phyloP scores from a whole-genome alignment of 108 stramenopile genomes.

The Nitzschia sp. region DNA sequence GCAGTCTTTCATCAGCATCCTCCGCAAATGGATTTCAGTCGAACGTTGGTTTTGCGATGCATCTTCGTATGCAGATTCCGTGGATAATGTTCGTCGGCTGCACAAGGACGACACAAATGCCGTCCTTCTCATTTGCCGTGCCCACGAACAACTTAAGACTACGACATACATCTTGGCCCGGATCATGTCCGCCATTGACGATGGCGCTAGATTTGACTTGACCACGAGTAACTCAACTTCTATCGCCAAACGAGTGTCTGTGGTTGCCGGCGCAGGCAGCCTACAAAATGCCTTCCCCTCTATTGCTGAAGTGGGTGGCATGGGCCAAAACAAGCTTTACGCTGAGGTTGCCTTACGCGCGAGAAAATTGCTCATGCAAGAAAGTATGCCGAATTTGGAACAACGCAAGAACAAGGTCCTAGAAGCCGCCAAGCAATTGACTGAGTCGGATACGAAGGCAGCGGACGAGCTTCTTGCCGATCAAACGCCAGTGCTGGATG shows the following conservation, averaged over 20 bases:
- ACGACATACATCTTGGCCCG: slow-evolving; percentile 69
- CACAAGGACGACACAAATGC: slow-evolving; percentile 65
- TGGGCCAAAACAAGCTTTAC: slow-evolving; percentile 79
- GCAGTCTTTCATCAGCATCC: slow-evolving; percentile 62
- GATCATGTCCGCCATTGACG: slow-evolving; percentile 86
- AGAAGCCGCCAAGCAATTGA: slow-evolving; percentile 53
- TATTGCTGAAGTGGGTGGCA: slow-evolving; percentile 91
- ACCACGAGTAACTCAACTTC: slow-evolving; percentile 42
- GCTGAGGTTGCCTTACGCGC: slow-evolving; percentile 80
- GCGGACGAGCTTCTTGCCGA: slow-evolving; percentile 77
- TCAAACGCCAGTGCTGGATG: slow-evolving; percentile 81
- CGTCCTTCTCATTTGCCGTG: slow-evolving; percentile 82
- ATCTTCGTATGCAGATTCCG: slow-evolving; percentile 85
- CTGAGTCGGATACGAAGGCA: slow-evolving; percentile 41
- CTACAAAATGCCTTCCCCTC: slow-evolving; percentile 80
- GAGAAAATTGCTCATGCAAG: slow-evolving; percentile 89
- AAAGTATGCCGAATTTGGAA: slow-evolving; percentile 89
- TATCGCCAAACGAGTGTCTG: slow-evolving; percentile 52
- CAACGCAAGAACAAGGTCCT: slow-evolving; percentile 66
- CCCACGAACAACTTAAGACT: slow-evolving; percentile 80
- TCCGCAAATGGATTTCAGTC: slow-evolving; percentile 81
- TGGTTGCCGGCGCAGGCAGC: slow-evolving; percentile 76
- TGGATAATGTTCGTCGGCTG: slow-evolving; percentile 85
- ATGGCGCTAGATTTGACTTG: slow-evolving; percentile 61
- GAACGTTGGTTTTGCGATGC: slow-evolving; percentile 90